Evolutionary conservation across 2,329 filamentous ascomycete genomes (phyloP), one percentile per base, ranked within the genome.

Genomic region (Fusarium lateritium): DNA sequence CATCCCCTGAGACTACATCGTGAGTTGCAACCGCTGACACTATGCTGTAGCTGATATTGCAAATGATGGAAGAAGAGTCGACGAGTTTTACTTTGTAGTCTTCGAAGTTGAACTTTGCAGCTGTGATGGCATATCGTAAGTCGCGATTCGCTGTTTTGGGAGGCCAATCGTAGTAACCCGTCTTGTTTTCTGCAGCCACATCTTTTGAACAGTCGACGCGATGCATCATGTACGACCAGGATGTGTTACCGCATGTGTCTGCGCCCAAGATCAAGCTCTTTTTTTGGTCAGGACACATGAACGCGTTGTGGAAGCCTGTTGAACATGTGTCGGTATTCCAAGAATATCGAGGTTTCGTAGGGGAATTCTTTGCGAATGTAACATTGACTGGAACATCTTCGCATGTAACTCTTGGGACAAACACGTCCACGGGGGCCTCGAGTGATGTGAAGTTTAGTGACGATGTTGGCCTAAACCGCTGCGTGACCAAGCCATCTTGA

Each of bases 121-220:
- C 45, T 2, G 36, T 28, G n/a, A 56, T 56, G 10, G 54, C 54
- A 28, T 56, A 56, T 42, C 54, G 36, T n/a, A 50, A 36, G 11
- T 56, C 54, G 8, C 19, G 50, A 5, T 5, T 5, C 28, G 50
- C 44, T 6, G 45, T 6, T 13, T 55, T 15, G 3, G n/a, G 31
- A 3, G 42, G 17, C 31, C 40, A 45, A 28, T 10, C 26, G 26
- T 28, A 28, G 26, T 28, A 28, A 8, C 26, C 26, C 26, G 26
- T 28, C 31, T 17, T 43, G 8, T 26, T 11, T 7, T 8, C n/a
- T 13, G 24, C 6, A 19, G 15, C 45, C 4, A 49, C 15, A 11
- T 28, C 19, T 13, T 6, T 3, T 22, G 52, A 14, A 28, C 52
- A 55, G 14, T 55, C 45, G 22, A 55, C 52, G 2, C 40, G 52